Evolutionary conservation across 768 basidiomycete species (phyloP).

Genomic region (Agaricus sinodeliciosus): DNA sequence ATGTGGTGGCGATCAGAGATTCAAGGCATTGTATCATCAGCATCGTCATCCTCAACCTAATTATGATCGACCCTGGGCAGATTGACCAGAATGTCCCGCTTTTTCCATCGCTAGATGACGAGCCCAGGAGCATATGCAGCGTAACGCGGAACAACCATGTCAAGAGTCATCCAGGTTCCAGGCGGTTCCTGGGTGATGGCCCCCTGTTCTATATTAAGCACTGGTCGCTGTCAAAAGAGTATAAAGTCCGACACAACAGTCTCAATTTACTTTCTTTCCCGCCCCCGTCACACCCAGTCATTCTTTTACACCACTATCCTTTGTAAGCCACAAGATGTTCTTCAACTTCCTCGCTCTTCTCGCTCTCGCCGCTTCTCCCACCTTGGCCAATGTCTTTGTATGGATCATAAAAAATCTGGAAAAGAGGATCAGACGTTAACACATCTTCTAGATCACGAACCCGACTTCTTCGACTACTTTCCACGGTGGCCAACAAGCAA

Average conservation of each 20-base stretch:
- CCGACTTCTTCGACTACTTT: constrained; percentile 43
- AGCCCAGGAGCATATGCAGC: too few relatives aligned
- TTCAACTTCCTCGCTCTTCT: constrained; percentile 39
- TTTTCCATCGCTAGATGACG: too few relatives aligned
- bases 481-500: constrained; percentile 41
- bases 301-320: constrained; percentile 29
- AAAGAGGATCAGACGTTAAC: constrained; percentile 6
- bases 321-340: constrained; percentile 43
- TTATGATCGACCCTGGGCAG: too few relatives aligned
- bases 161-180: too few relatives aligned
- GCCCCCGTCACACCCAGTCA: not conserved
- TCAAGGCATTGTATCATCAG: too few relatives aligned
- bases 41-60: too few relatives aligned
- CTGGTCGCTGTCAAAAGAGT: not conserved
- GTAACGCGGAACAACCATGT: too few relatives aligned
- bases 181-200: not conserved
- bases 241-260: constrained; percentile 6
- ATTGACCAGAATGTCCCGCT: too few relatives aligned
- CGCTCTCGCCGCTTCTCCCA: constrained; percentile 44
- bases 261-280: not conserved
- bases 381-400: constrained; percentile 54
- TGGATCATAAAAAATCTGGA: constrained; percentile 17
- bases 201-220: not conserved
- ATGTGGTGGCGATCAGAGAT: too few relatives aligned
- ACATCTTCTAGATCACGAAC: constrained; percentile 41